Conservation (phyloP, 805 yeast genomes). For the Nakazawaea wickerhamii region DNA sequence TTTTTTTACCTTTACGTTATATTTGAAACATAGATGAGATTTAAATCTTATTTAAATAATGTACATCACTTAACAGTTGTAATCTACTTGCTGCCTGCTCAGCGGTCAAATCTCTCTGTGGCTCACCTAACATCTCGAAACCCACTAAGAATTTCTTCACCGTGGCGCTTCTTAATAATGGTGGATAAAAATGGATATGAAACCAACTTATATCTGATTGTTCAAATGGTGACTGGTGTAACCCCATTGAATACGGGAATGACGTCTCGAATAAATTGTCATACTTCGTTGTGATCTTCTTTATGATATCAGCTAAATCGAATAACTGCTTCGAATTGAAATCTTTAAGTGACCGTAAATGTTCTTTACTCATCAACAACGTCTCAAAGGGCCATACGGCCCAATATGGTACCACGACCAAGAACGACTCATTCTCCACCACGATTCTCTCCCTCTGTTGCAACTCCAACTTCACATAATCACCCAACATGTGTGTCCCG, state of each 20-base stretch:
- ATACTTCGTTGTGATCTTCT: conserved; percentile 53
- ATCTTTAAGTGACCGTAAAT: conserved; percentile 43
- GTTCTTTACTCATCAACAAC: conserved; percentile 51
- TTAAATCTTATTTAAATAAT: conserved; percentile 20
- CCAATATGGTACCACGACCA: conserved; percentile 76
- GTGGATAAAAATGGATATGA: conserved; percentile 78
- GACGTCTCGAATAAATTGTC: conserved; percentile 65
- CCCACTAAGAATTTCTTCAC: conserved; percentile 75
- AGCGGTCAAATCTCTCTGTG: conserved; percentile 65
- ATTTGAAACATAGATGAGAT: no score
- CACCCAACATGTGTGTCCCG: conserved; percentile 50
- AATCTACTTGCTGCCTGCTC: conserved; percentile 61
- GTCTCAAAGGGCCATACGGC: conserved; percentile 82
- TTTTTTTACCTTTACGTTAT: background rate
- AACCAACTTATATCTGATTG: conserved; percentile 46
- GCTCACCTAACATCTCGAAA: conserved; percentile 58
- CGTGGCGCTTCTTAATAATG: conserved; percentile 66
- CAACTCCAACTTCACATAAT: conserved; percentile 54
- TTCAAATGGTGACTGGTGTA: conserved; percentile 68
- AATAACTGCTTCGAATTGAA: conserved; percentile 39
- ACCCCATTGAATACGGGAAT: conserved; percentile 79
- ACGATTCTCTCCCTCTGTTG: conserved; percentile 48
- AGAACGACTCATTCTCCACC: conserved; percentile 53
- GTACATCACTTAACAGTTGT: conserved; percentile 35
- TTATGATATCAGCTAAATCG: conserved; percentile 53